Base-by-base conservation (phyloP, 1,139 yeast species). In the Saccharomyces hybrid region DNA sequence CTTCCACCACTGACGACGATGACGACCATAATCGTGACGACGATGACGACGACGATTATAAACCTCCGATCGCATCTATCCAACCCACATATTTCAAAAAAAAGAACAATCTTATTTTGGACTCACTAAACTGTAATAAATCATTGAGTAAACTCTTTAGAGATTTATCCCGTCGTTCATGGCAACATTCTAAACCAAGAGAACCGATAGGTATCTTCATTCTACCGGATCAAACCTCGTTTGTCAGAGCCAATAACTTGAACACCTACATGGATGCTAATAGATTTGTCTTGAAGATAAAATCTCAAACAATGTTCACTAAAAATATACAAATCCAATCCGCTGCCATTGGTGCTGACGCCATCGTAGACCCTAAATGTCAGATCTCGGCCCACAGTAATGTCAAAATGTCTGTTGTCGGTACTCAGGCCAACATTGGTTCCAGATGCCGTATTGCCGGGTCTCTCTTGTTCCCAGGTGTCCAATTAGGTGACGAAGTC, bases 241-340 rank as follows among this genome's bases (percentile, higher is more conserved):
- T 91, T 64, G 78, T 88, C 61, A 79, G 98, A 62, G 78, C 85
- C 52, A 89, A 89, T 68, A 88, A 84, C 64, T 74, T 88, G 51
- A 80, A 89, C 1, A 88, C 91, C 4, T 88, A 84, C 69, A 81
- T 89, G 82, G 99, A 93, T 71, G 91, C 95, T n/a, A 93, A 90
- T 68, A 78, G 98, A 59, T 77, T 81, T 64, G 77, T 85, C 55
- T 79, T 91, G 80, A 87, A 82, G 66, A 67, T 73, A 38, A 75
- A 75, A 52, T 73, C 75, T 2, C 71, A 65, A 32, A 61, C 70
- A 13, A 59, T 59, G n/a, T 42, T 34, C 59, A 76, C 79, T 2
- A 59, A 61, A 6, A 76, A 76, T 53, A 73, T 72, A 20, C 70
- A 71, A 25, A 75, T 73, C 34, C 70, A 73, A 2, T 60, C 69